Evolutionary conservation across 164 flowering plant species (phyloP).

Genomic region (Sextonia rubra): DNA sequence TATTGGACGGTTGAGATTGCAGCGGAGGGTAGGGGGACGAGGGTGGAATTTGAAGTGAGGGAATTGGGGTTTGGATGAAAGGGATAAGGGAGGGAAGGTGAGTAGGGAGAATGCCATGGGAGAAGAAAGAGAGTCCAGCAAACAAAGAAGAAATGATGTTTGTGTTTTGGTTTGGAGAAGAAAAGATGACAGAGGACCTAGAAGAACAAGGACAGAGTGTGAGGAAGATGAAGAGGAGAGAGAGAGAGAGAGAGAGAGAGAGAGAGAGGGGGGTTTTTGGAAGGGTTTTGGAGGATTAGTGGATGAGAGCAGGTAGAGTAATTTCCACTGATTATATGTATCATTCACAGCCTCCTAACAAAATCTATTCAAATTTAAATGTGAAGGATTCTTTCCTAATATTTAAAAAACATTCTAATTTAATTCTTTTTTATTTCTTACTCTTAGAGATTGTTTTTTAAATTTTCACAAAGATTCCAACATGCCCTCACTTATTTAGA

Average conservation of each 20-base stretch:
- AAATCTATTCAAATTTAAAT: too few species aligned
- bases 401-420: too few species aligned
- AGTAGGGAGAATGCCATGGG: constrained; percentile 2
- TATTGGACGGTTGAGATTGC: constrained; percentile 1
- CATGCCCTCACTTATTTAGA: too few species aligned
- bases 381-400: too few species aligned
- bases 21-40: constrained; percentile 7
- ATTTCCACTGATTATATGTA: too few species aligned
- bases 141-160: background rate
- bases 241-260: too few species aligned
- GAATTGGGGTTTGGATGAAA: constrained; percentile 2
- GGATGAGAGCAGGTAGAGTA: background rate
- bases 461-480: too few species aligned
- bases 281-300: background rate
- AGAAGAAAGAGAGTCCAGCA: background rate
- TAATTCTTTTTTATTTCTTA: too few species aligned
- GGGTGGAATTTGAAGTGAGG: constrained; percentile 16
- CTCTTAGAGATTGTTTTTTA: too few species aligned
- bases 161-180: background rate
- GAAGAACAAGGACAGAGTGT: too few species aligned
- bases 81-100: constrained; percentile 8
- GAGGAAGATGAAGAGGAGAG: background rate
- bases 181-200: too few species aligned
- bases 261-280: background rate
- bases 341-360: too few species aligned